Evolutionary conservation across 768 basidiomycete genomes (phyloP).

Genomic region (Boletus sp.): DNA sequence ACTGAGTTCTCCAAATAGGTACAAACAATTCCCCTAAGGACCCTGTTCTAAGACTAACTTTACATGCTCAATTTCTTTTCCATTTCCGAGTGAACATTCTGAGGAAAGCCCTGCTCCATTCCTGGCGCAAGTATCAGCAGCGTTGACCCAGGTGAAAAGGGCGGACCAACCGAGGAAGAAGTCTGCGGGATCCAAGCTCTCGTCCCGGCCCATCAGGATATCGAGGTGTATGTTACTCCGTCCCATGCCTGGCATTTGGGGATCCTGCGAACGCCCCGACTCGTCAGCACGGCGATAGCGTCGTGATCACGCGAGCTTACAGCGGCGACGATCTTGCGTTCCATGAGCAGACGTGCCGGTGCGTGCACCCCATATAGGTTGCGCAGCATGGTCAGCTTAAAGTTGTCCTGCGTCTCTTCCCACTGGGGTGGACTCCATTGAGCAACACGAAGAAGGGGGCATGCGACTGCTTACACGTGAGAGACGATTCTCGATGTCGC

Average conservation of each 20-base stretch:
- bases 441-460: not conserved
- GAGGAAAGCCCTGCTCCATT: slow-evolving; percentile 45
- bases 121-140: slow-evolving; percentile 36
- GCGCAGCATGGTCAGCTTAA: slow-evolving; percentile 81
- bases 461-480: slow-evolving; percentile 56
- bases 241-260: slow-evolving; percentile 60
- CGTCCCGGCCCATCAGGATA: slow-evolving; percentile 91
- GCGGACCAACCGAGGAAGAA: slow-evolving; percentile 66
- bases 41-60: slow-evolving; percentile 6
- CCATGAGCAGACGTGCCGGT: slow-evolving; percentile 90
- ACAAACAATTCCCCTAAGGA: slow-evolving; percentile 15
- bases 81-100: slow-evolving; percentile 64
- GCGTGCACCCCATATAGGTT: slow-evolving; percentile 84
- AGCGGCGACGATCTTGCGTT: slow-evolving; percentile 76
- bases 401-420: slow-evolving; percentile 88
- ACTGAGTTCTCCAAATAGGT: slow-evolving; percentile 19
- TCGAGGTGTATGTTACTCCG: slow-evolving; percentile 85
- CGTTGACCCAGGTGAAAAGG: not conserved
- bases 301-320: slow-evolving; percentile 37
- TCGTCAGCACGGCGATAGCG: not conserved
- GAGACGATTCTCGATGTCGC: slow-evolving; percentile 64
- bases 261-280: slow-evolving; percentile 42
- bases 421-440: slow-evolving; percentile 52
- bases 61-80: slow-evolving; percentile 56
- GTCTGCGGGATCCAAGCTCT: slow-evolving; percentile 72